These are phyloP conservation scores for Entomophthora muscae DNA, from an alignment of 371 early-diverging fungal species.

Conservation along the genomic window DNA sequence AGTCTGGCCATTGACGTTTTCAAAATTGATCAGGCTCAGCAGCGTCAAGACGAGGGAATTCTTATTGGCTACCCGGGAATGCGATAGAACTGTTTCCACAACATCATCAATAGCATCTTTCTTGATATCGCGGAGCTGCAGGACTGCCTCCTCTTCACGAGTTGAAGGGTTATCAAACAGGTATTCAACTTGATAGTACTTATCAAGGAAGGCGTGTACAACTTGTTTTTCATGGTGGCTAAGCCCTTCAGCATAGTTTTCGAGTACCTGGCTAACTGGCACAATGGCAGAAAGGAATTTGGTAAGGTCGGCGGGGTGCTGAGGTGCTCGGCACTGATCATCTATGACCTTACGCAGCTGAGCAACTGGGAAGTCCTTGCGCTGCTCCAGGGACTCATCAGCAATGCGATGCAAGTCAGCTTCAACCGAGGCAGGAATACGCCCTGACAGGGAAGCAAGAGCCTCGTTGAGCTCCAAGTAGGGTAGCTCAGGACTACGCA, in stretches of 20 bases:
- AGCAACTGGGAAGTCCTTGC: too few relatives aligned
- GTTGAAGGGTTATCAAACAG: constrained; percentile 67
- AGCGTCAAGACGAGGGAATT: constrained; percentile 55
- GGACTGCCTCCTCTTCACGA: constrained; percentile 76
- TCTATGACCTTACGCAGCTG: constrained; percentile 45
- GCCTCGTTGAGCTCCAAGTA: constrained; percentile 63
- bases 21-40: constrained; percentile 61
- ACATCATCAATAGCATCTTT: constrained; percentile 66
- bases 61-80: constrained; percentile 62
- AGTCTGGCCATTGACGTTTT: too few relatives aligned
- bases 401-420: constrained; percentile 24
- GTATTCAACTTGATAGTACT: constrained; percentile 68
- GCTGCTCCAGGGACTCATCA: constrained; percentile 19
- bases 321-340: constrained; percentile 25
- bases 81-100: constrained; percentile 56
- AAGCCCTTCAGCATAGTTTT: too few relatives aligned
- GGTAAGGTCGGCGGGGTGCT: constrained; percentile 38
- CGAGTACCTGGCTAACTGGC: constrained; percentile 39
- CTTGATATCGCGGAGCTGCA: constrained; percentile 64
- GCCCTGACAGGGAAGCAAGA: constrained; percentile 67
- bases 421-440: constrained; percentile 67
- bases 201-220: constrained; percentile 54
- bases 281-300: constrained; percentile 35
- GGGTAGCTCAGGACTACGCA: constrained; percentile 68
- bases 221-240: constrained; percentile 51